These are phyloP conservation scores for Drechslerella coelobrocha DNA, from an alignment of 2,329 filamentous ascomycete genomes.

Conservation along the genomic window DNA sequence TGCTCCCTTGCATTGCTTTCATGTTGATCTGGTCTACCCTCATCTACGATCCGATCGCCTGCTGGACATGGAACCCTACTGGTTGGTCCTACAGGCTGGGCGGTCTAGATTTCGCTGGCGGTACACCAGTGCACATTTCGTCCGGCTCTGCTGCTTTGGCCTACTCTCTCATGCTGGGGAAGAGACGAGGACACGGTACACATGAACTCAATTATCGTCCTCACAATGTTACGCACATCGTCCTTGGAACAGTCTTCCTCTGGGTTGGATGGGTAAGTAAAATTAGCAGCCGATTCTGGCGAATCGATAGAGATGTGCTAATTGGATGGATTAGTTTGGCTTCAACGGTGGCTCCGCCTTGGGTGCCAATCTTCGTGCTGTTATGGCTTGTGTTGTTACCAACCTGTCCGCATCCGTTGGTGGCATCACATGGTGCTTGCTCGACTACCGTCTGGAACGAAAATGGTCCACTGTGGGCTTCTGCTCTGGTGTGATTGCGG, in stretches of 20 bases:
- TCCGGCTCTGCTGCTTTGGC: constrained; percentile 83
- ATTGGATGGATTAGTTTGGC: constrained; percentile 65
- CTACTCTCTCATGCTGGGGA: constrained; percentile 90
- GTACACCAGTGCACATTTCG: constrained; percentile 87
- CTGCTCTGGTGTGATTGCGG: constrained; percentile 87
- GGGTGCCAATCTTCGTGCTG: constrained; percentile 78
- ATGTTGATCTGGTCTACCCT: constrained; percentile 92
- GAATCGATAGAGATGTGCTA: neutral
- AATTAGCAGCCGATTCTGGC: neutral
- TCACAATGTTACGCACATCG: constrained; percentile 91
- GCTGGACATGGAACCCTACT: constrained; percentile 88
- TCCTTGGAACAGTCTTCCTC: constrained; percentile 89
- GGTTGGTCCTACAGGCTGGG: constrained; percentile 83
- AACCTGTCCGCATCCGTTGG: constrained; percentile 84
- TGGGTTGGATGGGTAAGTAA: constrained; percentile 78
- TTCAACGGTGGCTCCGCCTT: constrained; percentile 90
- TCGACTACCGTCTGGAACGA: constrained; percentile 85
- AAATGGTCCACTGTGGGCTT: constrained; percentile 95
- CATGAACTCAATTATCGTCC: constrained; percentile 89
- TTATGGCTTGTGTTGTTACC: constrained; percentile 86
- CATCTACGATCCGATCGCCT: constrained; percentile 90
- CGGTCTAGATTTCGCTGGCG: constrained; percentile 85
- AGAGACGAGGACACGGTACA: constrained; percentile 81
- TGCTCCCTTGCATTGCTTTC: constrained; percentile 87
- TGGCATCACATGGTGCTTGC: constrained; percentile 85